These are phyloP conservation scores for Pilasporangium apinafurcum DNA, from an alignment of 352 stramenopile species.

Conservation along the genomic window DNA sequence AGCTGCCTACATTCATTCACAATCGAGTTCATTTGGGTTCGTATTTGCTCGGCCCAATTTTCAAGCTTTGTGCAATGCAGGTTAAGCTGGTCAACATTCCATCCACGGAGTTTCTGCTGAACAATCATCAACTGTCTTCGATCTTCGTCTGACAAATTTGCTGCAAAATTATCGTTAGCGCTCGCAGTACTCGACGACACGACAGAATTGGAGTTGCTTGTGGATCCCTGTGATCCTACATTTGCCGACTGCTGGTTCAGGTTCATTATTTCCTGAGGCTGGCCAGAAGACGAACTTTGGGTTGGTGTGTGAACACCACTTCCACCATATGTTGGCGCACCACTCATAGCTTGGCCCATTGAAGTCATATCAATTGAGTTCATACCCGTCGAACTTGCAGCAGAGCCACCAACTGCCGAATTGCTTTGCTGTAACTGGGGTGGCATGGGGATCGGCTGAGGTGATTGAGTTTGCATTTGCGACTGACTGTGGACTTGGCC, in stretches of 20 bases:
- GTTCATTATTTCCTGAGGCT: neutral
- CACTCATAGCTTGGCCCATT: neutral
- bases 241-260: too few relatives aligned
- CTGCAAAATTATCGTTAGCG: conserved; percentile 14
- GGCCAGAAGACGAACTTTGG: too few relatives aligned
- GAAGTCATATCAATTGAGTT: neutral
- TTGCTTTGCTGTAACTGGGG: conserved; percentile 11
- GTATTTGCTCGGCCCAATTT: conserved; percentile 72
- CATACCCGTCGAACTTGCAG: neutral
- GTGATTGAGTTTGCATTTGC: too few relatives aligned
- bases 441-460: conserved; percentile 19
- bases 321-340: neutral
- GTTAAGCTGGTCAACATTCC: conserved; percentile 68
- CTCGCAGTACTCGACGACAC: neutral
- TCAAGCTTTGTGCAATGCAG: conserved; percentile 79
- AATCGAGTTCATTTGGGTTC: conserved; percentile 70
- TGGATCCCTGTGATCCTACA: too few relatives aligned
- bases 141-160: conserved; percentile 59
- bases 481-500: conserved; percentile 6
- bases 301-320: too few relatives aligned
- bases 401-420: conserved; percentile 3
- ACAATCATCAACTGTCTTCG: conserved; percentile 66
- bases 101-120: conserved; percentile 61
- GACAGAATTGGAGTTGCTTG: too few relatives aligned
- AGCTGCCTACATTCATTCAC: conserved; percentile 81